Evolutionary conservation across 768 basidiomycete species (phyloP).

Genomic region (Rhizopogon sp.): DNA sequence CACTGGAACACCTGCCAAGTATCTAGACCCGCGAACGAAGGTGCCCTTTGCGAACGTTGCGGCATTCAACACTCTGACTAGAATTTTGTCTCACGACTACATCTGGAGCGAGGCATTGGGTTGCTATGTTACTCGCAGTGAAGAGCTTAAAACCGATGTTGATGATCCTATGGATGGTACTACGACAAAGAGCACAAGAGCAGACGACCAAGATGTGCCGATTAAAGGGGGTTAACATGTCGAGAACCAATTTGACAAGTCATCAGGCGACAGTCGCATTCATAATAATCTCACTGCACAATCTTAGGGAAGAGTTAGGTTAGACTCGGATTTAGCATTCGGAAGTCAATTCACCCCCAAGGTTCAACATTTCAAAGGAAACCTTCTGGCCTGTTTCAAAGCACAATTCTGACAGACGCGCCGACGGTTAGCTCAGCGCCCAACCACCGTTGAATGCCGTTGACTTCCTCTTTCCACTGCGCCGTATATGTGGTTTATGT

Average conservation of each 20-base stretch:
- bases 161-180: constrained; percentile 1
- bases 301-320: too few relatives aligned
- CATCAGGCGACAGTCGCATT: not conserved
- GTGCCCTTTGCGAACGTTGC: constrained; percentile 71
- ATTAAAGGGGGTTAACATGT: not conserved
- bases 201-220: constrained; percentile 1
- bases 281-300: too few relatives aligned
- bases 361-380: too few relatives aligned
- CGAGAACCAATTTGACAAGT: not conserved
- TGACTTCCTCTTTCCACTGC: too few relatives aligned
- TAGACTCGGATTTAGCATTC: too few relatives aligned
- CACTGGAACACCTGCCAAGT: constrained; percentile 73
- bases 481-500: too few relatives aligned
- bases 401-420: too few relatives aligned
- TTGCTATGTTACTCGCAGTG: constrained; percentile 31
- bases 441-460: too few relatives aligned
- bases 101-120: constrained; percentile 49
- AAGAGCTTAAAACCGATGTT: not conserved
- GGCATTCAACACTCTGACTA: constrained; percentile 62
- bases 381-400: too few relatives aligned
- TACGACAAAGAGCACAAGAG: not conserved
- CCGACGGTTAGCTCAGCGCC: too few relatives aligned
- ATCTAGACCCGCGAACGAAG: constrained; percentile 74
- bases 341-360: too few relatives aligned
- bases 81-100: constrained; percentile 61